Conservation (phyloP, 2,329 filamentous ascomycete genomes). For the Apiospora hydei region DNA sequence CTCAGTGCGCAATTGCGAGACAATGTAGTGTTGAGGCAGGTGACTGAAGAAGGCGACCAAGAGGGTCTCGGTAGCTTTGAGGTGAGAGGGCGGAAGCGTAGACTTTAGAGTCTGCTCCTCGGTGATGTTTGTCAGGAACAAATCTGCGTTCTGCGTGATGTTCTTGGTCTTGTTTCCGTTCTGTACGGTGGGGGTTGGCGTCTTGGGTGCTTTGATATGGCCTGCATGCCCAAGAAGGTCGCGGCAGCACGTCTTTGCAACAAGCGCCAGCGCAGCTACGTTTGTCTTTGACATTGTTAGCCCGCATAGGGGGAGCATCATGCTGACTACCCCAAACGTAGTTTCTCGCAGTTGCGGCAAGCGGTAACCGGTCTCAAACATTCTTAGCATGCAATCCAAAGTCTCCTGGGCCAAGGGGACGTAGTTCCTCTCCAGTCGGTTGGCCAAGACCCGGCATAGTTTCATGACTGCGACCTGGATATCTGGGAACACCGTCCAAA, state of each 20-base stretch:
- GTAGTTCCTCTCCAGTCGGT: slow-evolving; percentile 64
- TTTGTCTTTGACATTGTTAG: slow-evolving; percentile 71
- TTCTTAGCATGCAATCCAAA: slow-evolving; percentile 74
- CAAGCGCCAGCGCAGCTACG: slow-evolving; percentile 65
- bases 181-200: slow-evolving; percentile 39
- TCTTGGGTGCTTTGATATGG: slow-evolving; percentile 52
- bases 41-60: slow-evolving; percentile 68
- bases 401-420: slow-evolving; percentile 68
- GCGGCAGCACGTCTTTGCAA: slow-evolving; percentile 74
- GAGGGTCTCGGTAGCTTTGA: slow-evolving; percentile 64
- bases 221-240: slow-evolving; percentile 70
- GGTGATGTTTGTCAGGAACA: slow-evolving; percentile 64
- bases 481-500: slow-evolving; percentile 76
- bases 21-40: slow-evolving; percentile 71
- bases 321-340: slow-evolving; percentile 65
- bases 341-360: slow-evolving; percentile 62
- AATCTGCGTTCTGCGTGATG: slow-evolving; percentile 70
- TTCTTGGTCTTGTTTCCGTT: slow-evolving; percentile 52
- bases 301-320: slow-evolving; percentile 68
- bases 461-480: slow-evolving; percentile 77
- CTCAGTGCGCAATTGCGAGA: slow-evolving; percentile 74
- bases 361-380: slow-evolving; percentile 68
- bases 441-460: slow-evolving; percentile 64
- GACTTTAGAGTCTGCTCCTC: slow-evolving; percentile 41
- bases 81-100: slow-evolving; percentile 54